Conservation (phyloP, 371 early-diverging fungal species). For the Circinella umbellata region DNA sequence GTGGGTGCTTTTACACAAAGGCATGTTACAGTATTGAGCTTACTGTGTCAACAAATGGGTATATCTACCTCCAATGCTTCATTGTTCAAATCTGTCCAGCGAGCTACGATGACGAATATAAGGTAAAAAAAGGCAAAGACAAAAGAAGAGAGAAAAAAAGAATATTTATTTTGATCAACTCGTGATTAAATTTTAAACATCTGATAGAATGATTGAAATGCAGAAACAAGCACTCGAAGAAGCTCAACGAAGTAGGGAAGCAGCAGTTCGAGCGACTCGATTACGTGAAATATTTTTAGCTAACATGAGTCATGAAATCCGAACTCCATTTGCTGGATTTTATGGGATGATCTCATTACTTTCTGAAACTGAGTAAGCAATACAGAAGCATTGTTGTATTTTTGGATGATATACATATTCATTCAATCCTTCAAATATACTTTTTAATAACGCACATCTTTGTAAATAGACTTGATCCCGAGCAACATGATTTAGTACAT, state of each 20-base stretch:
- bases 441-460: too few relatives aligned
- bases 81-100: conserved; percentile 51
- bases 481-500: conserved; percentile 62
- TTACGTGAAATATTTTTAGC: conserved; percentile 59
- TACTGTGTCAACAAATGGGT: conserved; percentile 63
- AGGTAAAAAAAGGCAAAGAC: conserved; percentile 13
- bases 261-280: conserved; percentile 43
- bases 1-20: conserved; percentile 61
- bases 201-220: conserved; percentile 45
- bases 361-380: conserved; percentile 43
- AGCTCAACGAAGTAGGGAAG: conserved; percentile 49
- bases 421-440: too few relatives aligned
- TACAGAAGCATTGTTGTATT: not conserved
- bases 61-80: conserved; percentile 64
- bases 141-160: not conserved
- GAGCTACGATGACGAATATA: conserved; percentile 42
- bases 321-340: conserved; percentile 64
- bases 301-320: conserved; percentile 61
- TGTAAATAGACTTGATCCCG: conserved; percentile 36
- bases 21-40: conserved; percentile 56
- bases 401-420: too few relatives aligned
- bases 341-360: conserved; percentile 63
- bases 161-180: not conserved
- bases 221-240: conserved; percentile 52
- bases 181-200: too few relatives aligned